A percentile compares a stretch with the other conserved stretches of the same genome.
These are phyloP conservation scores for Torrubiella hemipterigena DNA, from an alignment of 2,329 filamentous ascomycete genomes.

Conservation along the genomic window DNA sequence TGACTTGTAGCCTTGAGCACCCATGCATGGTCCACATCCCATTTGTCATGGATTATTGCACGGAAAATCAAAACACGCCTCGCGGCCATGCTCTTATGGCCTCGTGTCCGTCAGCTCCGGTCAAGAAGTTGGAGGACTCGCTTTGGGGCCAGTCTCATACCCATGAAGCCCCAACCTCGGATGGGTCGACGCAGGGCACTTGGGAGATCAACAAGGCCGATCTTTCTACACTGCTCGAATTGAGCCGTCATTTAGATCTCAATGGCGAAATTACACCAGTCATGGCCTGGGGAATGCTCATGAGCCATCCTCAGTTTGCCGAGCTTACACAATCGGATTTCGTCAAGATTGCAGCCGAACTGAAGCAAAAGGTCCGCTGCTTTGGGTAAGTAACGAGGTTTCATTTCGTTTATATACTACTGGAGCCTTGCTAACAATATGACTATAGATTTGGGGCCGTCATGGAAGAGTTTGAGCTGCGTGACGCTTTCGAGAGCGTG, in stretches of 20 bases:
- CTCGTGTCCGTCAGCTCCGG: slow-evolving; percentile 65
- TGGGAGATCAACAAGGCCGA: slow-evolving; percentile 70
- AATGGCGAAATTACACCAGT: slow-evolving; percentile 90
- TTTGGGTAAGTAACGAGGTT: slow-evolving; percentile 89
- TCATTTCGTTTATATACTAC: slow-evolving; percentile 4
- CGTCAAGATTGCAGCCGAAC: slow-evolving; percentile 56
- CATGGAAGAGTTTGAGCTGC: slow-evolving; percentile 56
- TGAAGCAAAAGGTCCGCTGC: slow-evolving; percentile 74
- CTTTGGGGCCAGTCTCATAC: slow-evolving; percentile 38
- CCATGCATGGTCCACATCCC: slow-evolving; percentile 89
- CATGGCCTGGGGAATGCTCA: slow-evolving; percentile 82
- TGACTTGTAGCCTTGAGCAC: slow-evolving; percentile 61
- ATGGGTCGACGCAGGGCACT: slow-evolving; percentile 52
- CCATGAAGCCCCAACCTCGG: slow-evolving; percentile 12
- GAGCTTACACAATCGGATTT: slow-evolving; percentile 61
- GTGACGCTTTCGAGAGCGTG: slow-evolving; percentile 64
- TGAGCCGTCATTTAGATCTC: slow-evolving; percentile 71
- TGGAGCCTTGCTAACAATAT: neutral
- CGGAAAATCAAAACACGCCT: slow-evolving; percentile 50
- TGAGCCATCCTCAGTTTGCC: slow-evolving; percentile 55
- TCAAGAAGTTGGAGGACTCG: slow-evolving; percentile 33
- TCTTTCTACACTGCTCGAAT: slow-evolving; percentile 68
- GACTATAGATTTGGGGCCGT: slow-evolving; percentile 47
- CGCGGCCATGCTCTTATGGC: slow-evolving; percentile 93
- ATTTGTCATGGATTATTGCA: slow-evolving; percentile 54